phyloP scores from a whole-genome alignment of 2,329 filamentous ascomycete genomes.

The Chlorencoelia australis region DNA sequence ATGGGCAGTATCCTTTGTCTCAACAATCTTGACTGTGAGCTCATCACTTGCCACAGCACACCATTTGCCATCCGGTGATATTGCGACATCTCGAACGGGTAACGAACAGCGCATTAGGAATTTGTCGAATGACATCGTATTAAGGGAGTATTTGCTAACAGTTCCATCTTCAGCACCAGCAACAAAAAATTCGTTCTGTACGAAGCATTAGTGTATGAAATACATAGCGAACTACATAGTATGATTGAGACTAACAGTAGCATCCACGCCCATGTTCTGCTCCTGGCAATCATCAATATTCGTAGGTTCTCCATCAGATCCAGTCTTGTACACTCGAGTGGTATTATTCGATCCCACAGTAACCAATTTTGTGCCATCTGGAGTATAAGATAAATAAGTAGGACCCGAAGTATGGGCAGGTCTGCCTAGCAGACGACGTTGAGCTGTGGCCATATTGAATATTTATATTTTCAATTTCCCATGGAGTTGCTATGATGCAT shows the following conservation, averaged over 20 bases:
- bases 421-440: constrained; percentile 46
- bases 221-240: not conserved
- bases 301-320: constrained; percentile 81
- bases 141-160: constrained; percentile 86
- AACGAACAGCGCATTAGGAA: constrained; percentile 77
- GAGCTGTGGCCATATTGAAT: constrained; percentile 27
- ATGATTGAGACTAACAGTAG: constrained; percentile 41
- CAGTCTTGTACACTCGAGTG: constrained; percentile 84
- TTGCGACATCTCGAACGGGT: constrained; percentile 73
- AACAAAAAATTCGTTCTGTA: constrained; percentile 70
- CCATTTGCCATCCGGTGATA: constrained; percentile 77
- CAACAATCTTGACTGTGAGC: constrained; percentile 80
- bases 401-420: constrained; percentile 76
- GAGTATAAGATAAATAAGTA: constrained; percentile 83
- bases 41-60: constrained; percentile 96
- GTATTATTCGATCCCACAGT: constrained; percentile 92
- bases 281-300: constrained; percentile 90
- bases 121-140: constrained; percentile 63
- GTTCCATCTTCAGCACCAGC: constrained; percentile 89
- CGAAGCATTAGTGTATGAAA: constrained; percentile 10
- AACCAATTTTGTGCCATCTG: constrained; percentile 74
- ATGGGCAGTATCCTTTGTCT: constrained; percentile 64
- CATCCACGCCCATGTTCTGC: constrained; percentile 69
- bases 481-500: constrained; percentile 7
- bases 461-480: too few relatives aligned